Base-by-base conservation (phyloP, 2,329 filamentous ascomycete genomes). In the Lachnellula occidentalis region DNA sequence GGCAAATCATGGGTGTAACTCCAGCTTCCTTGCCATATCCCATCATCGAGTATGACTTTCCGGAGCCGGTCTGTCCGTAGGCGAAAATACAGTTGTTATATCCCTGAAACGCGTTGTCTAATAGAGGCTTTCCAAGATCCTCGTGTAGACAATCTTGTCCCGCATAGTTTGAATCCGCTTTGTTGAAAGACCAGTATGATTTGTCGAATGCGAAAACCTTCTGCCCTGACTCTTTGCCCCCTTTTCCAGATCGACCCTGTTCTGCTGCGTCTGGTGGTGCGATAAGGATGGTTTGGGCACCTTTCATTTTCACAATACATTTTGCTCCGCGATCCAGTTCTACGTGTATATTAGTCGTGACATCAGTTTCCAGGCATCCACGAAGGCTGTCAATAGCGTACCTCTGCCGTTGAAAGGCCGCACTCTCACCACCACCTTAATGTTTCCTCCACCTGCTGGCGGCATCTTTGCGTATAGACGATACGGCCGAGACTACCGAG, bases 41-140 rank as follows among this genome's bases (percentile, higher is more conserved):
- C 94, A 99, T 99, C 92, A 99, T 99, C 34, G 92, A 96, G 73
- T 99, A 99, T 15, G 91, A 96, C 75, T 99, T 99, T 73, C 94
- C 94, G 1, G 94, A 97, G 63, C 94, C 94, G 2, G 94, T 99
- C 76, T 99, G 94, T 17, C 94, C 94, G 70, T 99, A 99, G 14
- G 94, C 94, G 70, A 99, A 99, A 68, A 99, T 99, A 78, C 94
- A 99, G 73, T 97, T 99, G 78, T 99, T 97, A 77, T 97, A 99
- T 45, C 94, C 94, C 67, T 92, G 85, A 70, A 99, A 99, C 17
- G 94, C 94, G 81, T 99, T 99, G 75, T 99, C 92, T 63, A 99
- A 80, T 55, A 99, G 79, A 51, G 94, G 94, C 64, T 85, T 83
- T 59, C 94, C 94, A 59, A 99, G 75, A 69, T 97, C 94, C 51